These are phyloP conservation scores for Jatropha multifida DNA, from an alignment of 441 rosid species.

Conservation along the genomic window DNA sequence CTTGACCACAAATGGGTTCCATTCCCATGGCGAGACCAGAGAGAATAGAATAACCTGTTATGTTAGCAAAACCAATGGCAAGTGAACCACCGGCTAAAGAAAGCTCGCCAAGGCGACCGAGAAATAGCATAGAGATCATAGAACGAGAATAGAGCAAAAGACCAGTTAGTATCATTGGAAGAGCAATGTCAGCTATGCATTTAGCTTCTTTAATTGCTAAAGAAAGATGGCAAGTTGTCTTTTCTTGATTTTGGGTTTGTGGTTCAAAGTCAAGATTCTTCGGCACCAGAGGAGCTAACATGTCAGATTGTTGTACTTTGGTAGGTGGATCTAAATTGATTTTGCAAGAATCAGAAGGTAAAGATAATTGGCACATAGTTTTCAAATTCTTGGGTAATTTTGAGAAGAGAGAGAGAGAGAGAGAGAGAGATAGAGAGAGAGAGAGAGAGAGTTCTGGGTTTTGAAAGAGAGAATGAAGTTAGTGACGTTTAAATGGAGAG, in stretches of 20 bases:
- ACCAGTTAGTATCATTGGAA: slow-evolving; percentile 77
- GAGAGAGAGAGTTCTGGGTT: neutral
- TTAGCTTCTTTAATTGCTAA: slow-evolving; percentile 49
- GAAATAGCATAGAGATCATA: slow-evolving; percentile 91
- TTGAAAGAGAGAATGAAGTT: neutral
- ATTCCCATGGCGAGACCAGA: slow-evolving; percentile 88
- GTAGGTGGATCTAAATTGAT: slow-evolving; percentile 14
- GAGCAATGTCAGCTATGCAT: slow-evolving; percentile 56
- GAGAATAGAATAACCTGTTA: slow-evolving; percentile 83
- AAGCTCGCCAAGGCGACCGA: slow-evolving; percentile 78
- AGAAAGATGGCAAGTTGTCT: slow-evolving; percentile 28
- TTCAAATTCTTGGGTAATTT: neutral
- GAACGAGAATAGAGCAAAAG: slow-evolving; percentile 83
- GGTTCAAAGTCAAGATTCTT: slow-evolving; percentile 31
- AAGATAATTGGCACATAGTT: slow-evolving; percentile 25
- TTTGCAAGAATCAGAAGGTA: slow-evolving; percentile 20
- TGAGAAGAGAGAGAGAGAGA: neutral
- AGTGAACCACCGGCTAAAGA: slow-evolving; percentile 86
- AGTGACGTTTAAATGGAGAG: slow-evolving; percentile 21
- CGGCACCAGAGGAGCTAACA: slow-evolving; percentile 35
- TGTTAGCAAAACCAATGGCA: slow-evolving; percentile 85
- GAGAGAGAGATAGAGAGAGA: neutral
- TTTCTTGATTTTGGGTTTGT: slow-evolving; percentile 22
- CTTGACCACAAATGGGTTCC: slow-evolving; percentile 96
- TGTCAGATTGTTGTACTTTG: slow-evolving; percentile 13